Conservation (phyloP, 768 basidiomycete species). For the Leccinellum albellum region DNA sequence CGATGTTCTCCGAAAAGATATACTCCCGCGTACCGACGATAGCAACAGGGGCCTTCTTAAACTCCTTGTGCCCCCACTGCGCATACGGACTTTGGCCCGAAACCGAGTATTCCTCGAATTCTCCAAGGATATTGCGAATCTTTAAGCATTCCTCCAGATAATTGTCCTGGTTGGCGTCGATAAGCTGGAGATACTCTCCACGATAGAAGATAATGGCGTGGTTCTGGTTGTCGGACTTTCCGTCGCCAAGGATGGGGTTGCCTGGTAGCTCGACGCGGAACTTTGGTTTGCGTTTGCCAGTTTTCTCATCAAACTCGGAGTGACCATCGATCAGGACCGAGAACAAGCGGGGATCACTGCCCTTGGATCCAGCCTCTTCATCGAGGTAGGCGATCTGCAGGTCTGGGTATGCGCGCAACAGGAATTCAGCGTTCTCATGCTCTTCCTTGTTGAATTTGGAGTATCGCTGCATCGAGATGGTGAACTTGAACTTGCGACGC, state of each 20-base stretch:
- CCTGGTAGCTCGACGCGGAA: constrained; percentile 97
- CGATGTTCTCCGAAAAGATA: constrained; percentile 99
- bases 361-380: constrained; percentile 87
- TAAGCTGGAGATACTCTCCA: constrained; percentile 97
- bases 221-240: constrained; percentile 99
- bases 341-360: constrained; percentile 84
- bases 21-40: constrained; percentile 99
- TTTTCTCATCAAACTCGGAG: constrained; percentile 86
- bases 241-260: constrained; percentile 98
- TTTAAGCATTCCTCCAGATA: constrained; percentile 99
- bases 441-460: constrained; percentile 99
- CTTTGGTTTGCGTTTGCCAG: constrained; percentile 90
- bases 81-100: constrained; percentile 95
- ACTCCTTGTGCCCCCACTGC: constrained; percentile 93
- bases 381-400: constrained; percentile 97
- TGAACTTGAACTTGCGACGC: constrained; percentile 96
- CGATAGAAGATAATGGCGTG: constrained; percentile 99
- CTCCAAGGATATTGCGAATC: constrained; percentile 95
- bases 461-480: constrained; percentile 98
- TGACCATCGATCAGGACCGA: constrained; percentile 96
- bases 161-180: constrained; percentile 99
- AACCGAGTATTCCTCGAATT: constrained; percentile 92
- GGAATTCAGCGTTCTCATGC: constrained; percentile 96
- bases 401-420: constrained; percentile 96
- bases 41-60: constrained; percentile 85